These are phyloP conservation scores for Pseudocercospora macadamiae DNA, from an alignment of 2,329 filamentous ascomycete genomes.

Conservation along the genomic window DNA sequence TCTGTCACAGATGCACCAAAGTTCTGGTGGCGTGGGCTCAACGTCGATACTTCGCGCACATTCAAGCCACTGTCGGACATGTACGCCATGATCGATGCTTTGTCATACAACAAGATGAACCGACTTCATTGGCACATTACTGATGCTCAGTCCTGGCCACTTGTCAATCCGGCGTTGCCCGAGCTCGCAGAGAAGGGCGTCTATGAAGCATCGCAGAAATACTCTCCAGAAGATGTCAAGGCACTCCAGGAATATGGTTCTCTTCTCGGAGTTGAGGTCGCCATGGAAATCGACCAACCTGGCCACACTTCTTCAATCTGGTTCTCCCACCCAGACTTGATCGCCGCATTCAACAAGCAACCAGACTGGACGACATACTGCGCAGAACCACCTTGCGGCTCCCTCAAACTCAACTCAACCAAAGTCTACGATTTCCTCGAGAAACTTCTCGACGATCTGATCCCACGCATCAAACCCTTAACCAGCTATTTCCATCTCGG, in stretches of 20 bases:
- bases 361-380: constrained; percentile 58
- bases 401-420: constrained; percentile 75
- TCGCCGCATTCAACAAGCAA: constrained; percentile 63
- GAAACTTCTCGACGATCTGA: constrained; percentile 71
- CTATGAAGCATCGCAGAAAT: constrained; percentile 68
- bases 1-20: constrained; percentile 71
- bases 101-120: constrained; percentile 81
- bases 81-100: constrained; percentile 73
- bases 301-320: constrained; percentile 74
- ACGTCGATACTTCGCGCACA: constrained; percentile 76
- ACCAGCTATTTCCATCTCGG: constrained; percentile 81
- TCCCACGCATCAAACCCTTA: constrained; percentile 72
- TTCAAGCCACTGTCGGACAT: constrained; percentile 71
- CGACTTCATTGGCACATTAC: constrained; percentile 79
- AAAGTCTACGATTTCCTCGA: constrained; percentile 72
- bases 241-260: constrained; percentile 71
- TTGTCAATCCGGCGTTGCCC: constrained; percentile 76
- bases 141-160: constrained; percentile 82
- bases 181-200: constrained; percentile 73
- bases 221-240: constrained; percentile 66
- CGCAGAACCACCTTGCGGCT: constrained; percentile 60
- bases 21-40: constrained; percentile 76
- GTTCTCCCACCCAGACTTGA: constrained; percentile 69
- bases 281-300: constrained; percentile 79
- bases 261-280: constrained; percentile 69